Evolutionary conservation across 1,284 basidiomycete genomes (phyloP).

Genomic region (Somion occarium): DNA sequence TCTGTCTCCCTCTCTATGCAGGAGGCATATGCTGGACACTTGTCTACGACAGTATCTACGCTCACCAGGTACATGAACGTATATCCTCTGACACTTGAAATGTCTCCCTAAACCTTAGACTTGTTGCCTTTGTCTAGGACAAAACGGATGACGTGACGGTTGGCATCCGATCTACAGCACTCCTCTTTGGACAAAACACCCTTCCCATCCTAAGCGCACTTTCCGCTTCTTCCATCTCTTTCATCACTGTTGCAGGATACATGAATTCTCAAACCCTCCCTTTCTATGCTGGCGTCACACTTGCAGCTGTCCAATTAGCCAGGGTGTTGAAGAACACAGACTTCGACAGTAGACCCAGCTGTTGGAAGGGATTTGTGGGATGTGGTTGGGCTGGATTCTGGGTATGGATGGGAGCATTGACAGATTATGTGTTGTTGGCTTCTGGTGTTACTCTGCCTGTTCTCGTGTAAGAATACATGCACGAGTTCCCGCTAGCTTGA

Average conservation of each 20-base stretch:
- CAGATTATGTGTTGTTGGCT: conserved; percentile 60
- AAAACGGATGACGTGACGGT: conserved; percentile 87
- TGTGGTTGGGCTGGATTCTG: conserved; percentile 90
- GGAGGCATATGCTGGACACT: conserved; percentile 93
- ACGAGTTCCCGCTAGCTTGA: not conserved
- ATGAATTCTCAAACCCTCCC: conserved; percentile 72
- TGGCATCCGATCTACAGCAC: conserved; percentile 92
- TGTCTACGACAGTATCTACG: conserved; percentile 97
- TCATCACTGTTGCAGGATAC: conserved; percentile 78
- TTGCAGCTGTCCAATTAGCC: conserved; percentile 76
- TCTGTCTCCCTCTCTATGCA: conserved; percentile 86
- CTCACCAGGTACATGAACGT: conserved; percentile 71
- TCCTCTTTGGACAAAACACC: conserved; percentile 81
- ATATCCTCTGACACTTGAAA: too few species aligned
- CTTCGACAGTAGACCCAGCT: conserved; percentile 78
- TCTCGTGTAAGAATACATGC: conserved; percentile 7
- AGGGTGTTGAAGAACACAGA: conserved; percentile 79
- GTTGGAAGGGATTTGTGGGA: conserved; percentile 87
- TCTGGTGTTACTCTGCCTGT: conserved; percentile 10
- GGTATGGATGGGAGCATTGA: conserved; percentile 80
- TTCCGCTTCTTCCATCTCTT: conserved; percentile 69
- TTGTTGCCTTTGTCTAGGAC: conserved; percentile 54
- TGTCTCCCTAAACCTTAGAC: not conserved
- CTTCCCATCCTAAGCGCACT: conserved; percentile 76
- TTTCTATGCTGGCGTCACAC: conserved; percentile 77